phyloP scores from a whole-genome alignment of 257 asterid genomes.

The Capsicum rhomboideum region DNA sequence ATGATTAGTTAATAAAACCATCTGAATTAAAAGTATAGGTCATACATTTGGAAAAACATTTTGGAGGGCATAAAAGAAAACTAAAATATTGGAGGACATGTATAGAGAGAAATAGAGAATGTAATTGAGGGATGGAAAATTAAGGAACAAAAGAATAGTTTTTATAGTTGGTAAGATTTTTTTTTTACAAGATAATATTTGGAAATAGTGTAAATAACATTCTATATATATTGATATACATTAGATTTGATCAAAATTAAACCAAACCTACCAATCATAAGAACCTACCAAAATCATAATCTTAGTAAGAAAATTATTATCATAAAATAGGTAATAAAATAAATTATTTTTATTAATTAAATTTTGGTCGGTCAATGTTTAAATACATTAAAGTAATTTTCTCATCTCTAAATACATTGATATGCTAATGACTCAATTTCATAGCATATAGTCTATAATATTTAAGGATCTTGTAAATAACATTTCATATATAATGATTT shows the following conservation, averaged over 20 bases:
- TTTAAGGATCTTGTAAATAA: not conserved
- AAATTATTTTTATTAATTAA: not conserved
- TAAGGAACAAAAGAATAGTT: not conserved
- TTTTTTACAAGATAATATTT: too few species aligned
- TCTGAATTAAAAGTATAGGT: too few species aligned
- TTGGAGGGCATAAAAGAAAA: too few species aligned
- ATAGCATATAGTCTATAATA: not conserved
- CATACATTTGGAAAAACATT: too few species aligned
- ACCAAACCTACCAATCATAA: too few species aligned
- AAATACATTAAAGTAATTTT: not conserved
- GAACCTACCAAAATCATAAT: too few species aligned
- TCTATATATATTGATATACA: not conserved
- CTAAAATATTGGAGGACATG: not conserved
- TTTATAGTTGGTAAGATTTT: too few species aligned
- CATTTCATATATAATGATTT: too few species aligned
- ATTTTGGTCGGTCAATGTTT: not conserved
- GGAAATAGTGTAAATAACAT: too few species aligned
- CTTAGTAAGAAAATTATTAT: not conserved
- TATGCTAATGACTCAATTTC: not conserved
- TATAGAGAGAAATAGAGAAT: not conserved
- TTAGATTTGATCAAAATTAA: too few species aligned
- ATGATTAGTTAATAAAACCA: too few species aligned
- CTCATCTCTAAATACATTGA: not conserved
- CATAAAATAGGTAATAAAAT: not conserved
- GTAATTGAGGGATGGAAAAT: not conserved